Evolutionary conservation across 805 yeast genomes (phyloP).

Genomic region (Hanseniaspora thailandica): DNA sequence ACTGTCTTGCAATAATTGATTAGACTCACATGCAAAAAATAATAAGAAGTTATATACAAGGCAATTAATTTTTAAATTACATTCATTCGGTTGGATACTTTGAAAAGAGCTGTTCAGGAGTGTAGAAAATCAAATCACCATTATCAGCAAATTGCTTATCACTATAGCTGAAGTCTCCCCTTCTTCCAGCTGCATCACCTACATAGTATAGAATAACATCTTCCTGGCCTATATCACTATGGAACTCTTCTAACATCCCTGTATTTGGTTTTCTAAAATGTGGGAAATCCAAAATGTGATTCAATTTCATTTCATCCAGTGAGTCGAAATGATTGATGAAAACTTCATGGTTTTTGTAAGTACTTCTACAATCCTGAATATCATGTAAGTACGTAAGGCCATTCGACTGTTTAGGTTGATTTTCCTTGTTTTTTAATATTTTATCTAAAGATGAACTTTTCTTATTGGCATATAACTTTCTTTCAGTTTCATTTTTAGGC

Average conservation of each 20-base stretch:
- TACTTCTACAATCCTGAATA: neutral
- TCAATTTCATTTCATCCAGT: neutral
- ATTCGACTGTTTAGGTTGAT: neutral
- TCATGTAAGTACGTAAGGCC: conserved; percentile 16
- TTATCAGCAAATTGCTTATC: conserved; percentile 60
- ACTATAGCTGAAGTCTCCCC: conserved; percentile 64
- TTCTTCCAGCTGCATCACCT: conserved; percentile 96
- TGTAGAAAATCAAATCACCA: conserved; percentile 41
- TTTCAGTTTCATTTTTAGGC: neutral
- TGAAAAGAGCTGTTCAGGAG: conserved; percentile 60
- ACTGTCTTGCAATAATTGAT: conserved; percentile 64
- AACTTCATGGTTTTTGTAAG: neutral
- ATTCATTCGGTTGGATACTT: neutral
- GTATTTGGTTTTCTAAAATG: conserved; percentile 54
- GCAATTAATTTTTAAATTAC: no score
- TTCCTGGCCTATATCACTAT: conserved; percentile 26
- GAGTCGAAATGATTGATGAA: neutral
- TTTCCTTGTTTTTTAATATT: neutral
- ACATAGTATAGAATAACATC: conserved; percentile 35
- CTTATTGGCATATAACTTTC: neutral
- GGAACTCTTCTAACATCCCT: conserved; percentile 64
- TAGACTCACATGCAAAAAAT: no score
- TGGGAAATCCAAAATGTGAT: neutral
- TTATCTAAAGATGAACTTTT: neutral
- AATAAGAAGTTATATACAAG: neutral